Evolutionary conservation across 257 asterid genomes (phyloP).

Genomic region (Galeopsis tetrahit): DNA sequence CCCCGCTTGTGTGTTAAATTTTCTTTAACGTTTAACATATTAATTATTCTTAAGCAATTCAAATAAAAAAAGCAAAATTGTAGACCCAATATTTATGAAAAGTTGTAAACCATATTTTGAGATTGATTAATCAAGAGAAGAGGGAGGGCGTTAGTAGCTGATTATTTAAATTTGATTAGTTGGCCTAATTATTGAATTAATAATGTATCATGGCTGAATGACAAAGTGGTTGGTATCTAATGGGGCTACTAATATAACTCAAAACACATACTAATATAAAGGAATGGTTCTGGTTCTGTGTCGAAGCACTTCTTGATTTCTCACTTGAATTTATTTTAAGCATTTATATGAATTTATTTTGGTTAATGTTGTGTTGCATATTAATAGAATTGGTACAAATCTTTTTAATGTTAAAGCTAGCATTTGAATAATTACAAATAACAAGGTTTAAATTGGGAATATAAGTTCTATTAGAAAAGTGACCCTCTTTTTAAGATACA

Average conservation of each 20-base stretch:
- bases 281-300: background rate
- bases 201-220: background rate
- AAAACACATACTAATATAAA: background rate
- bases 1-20: conserved; percentile 49
- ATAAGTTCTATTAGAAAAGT: too few species aligned
- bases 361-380: background rate
- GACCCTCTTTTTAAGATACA: too few species aligned
- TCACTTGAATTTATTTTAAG: background rate
- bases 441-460: too few species aligned
- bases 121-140: background rate
- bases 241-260: background rate
- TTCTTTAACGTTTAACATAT: too few species aligned
- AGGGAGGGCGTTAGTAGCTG: conserved; percentile 8
- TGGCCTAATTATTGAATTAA: conserved; percentile 10
- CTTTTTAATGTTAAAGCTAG: too few species aligned
- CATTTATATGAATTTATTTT: background rate
- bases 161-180: background rate
- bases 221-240: conserved; percentile 13
- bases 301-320: background rate
- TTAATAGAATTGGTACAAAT: background rate
- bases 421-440: too few species aligned
- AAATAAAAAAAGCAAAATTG: background rate
- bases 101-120: background rate
- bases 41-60: too few species aligned
- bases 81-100: background rate